Conservation (phyloP, 495 filamentous ascomycete species). For the Penicillium angulare region DNA sequence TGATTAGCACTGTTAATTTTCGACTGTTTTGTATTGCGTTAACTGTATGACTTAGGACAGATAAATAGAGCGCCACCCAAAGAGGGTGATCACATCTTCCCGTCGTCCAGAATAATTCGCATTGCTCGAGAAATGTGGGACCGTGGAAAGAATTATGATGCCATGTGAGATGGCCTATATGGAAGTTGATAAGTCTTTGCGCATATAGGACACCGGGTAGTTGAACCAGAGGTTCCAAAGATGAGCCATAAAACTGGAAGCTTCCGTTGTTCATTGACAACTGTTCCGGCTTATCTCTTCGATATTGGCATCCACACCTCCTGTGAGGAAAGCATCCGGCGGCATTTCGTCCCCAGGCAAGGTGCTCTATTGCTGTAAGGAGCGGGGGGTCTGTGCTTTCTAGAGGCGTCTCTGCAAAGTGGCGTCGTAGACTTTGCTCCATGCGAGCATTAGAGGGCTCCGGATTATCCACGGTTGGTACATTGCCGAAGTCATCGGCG, state of each 20-base stretch:
- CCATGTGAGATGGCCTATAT: slow-evolving; percentile 28
- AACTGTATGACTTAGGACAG: slow-evolving; percentile 27
- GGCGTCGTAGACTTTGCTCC: slow-evolving; percentile 2
- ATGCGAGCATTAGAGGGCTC: slow-evolving; percentile 1
- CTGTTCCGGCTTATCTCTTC: slow-evolving; percentile 16
- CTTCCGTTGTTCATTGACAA: slow-evolving; percentile 15
- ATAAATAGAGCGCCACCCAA: slow-evolving; percentile 31
- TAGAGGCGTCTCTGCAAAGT: slow-evolving; percentile 10
- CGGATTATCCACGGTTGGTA: slow-evolving; percentile 2
- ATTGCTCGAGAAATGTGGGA: slow-evolving; percentile 30
- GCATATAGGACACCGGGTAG: slow-evolving; percentile 14
- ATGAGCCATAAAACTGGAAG: slow-evolving; percentile 14
- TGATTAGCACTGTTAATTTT: slow-evolving; percentile 16
- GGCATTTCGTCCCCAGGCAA: slow-evolving; percentile 33
- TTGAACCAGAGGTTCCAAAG: slow-evolving; percentile 4
- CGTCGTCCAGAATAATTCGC: slow-evolving; percentile 27
- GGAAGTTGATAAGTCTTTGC: slow-evolving; percentile 28
- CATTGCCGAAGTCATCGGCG: background rate
- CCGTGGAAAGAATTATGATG: slow-evolving; percentile 31
- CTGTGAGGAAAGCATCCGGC: slow-evolving; percentile 32
- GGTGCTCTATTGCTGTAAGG: slow-evolving; percentile 33
- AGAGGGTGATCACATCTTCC: slow-evolving; percentile 29
- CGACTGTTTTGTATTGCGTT: slow-evolving; percentile 29
- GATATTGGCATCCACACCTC: slow-evolving; percentile 28
- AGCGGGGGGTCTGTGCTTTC: slow-evolving; percentile 24